Conservation (phyloP, 2,329 filamentous ascomycete species). For the Fusarium anthophilum region DNA sequence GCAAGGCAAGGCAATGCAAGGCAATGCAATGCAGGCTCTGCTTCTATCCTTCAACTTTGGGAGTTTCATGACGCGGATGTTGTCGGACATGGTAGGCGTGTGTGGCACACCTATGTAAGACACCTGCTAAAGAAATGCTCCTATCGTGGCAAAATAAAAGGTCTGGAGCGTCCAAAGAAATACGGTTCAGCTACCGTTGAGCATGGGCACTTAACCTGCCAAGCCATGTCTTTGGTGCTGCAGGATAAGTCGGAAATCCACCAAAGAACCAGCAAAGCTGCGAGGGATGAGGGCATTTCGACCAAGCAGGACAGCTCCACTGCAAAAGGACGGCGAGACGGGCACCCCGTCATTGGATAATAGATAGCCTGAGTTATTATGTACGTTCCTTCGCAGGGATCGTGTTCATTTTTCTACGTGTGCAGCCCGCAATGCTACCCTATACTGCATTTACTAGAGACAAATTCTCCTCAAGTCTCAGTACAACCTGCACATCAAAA, state of each 20-base stretch:
- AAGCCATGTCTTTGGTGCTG: constrained; percentile 1
- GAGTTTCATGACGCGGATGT: constrained; percentile 39
- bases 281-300: neutral
- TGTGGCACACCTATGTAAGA: constrained; percentile 39
- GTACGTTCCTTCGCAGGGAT: neutral
- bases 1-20: neutral
- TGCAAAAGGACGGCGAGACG: neutral
- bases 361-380: constrained; percentile 1
- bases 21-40: neutral
- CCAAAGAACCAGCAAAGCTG: neutral
- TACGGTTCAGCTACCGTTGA: constrained; percentile 9
- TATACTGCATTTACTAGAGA: constrained; percentile 10
- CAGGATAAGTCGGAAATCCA: neutral
- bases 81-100: constrained; percentile 29
- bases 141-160: constrained; percentile 22
- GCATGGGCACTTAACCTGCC: neutral
- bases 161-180: constrained; percentile 28
- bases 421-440: constrained; percentile 5
- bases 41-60: neutral
- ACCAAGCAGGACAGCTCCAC: neutral
- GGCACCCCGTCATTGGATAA: constrained; percentile 5
- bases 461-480: constrained; percentile 21
- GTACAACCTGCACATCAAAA: constrained; percentile 25
- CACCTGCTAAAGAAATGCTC: constrained; percentile 23
- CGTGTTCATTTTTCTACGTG: neutral